Percentiles rank a stretch among this genome's conserved stretches.
phyloP scores from a whole-genome alignment of 2,329 filamentous ascomycete genomes.

The Apiospora marii region DNA sequence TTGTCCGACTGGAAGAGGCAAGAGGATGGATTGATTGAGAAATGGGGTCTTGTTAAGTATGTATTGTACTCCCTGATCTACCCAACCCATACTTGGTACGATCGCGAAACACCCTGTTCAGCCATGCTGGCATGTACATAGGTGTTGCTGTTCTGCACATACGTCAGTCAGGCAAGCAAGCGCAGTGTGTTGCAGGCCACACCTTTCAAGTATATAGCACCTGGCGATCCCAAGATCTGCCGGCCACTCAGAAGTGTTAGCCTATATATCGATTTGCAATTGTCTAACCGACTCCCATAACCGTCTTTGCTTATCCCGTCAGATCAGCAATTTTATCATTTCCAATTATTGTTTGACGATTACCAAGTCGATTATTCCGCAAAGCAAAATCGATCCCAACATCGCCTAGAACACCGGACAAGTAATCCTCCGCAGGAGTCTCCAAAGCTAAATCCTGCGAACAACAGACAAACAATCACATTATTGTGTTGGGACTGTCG shows the following conservation, averaged over 20 bases:
- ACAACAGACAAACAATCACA: not conserved
- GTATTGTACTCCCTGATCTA: not conserved
- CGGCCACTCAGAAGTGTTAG: not conserved
- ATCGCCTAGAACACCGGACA: not conserved
- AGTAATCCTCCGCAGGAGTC: not conserved
- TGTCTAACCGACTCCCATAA: not conserved
- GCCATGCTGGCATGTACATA: not conserved
- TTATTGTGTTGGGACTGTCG: not conserved
- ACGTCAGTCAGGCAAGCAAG: conserved; percentile 17
- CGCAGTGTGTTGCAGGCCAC: not conserved
- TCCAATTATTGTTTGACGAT: not conserved
- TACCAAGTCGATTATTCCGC: not conserved
- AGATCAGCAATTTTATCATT: not conserved
- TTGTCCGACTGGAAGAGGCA: not conserved
- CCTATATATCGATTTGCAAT: conserved; percentile 4
- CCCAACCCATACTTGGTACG: not conserved
- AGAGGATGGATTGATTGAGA: not conserved
- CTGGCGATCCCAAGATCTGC: conserved; percentile 20
- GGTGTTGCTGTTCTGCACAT: not conserved
- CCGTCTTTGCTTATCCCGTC: not conserved
- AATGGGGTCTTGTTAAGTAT: not conserved
- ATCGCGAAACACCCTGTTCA: conserved; percentile 6
- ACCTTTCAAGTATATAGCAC: conserved; percentile 18
- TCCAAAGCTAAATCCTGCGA: not conserved
- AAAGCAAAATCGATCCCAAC: not conserved